phyloP scores from a whole-genome alignment of 768 basidiomycete genomes.

The Trametes sanguinea region DNA sequence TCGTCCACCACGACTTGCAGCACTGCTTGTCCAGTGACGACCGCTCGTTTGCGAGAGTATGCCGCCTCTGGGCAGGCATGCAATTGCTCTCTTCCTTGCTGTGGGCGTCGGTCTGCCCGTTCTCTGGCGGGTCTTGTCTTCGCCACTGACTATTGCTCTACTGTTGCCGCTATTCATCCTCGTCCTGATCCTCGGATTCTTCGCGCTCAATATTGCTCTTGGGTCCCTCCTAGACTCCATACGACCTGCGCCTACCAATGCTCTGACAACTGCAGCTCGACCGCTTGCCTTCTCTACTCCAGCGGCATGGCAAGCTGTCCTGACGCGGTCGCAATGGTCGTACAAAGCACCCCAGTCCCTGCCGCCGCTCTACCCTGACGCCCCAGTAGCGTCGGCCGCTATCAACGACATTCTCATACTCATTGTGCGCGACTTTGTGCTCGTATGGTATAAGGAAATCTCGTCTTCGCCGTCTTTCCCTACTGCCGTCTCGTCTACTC shows the following conservation, averaged over 20 bases:
- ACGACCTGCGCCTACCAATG: conserved; percentile 34
- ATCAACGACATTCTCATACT: conserved; percentile 81
- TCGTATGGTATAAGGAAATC: conserved; percentile 85
- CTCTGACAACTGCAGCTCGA: conserved; percentile 59
- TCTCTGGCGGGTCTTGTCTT: conserved; percentile 57
- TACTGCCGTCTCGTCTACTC: conserved; percentile 70
- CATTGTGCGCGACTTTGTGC: conserved; percentile 84
- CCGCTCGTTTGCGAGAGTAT: background rate
- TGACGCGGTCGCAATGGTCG: conserved; percentile 90
- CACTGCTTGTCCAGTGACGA: conserved; percentile 2
- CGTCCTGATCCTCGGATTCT: conserved; percentile 49
- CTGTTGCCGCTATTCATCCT: conserved; percentile 61
- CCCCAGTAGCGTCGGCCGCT: conserved; percentile 65
- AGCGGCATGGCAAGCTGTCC: conserved; percentile 91
- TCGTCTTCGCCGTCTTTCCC: conserved; percentile 91
- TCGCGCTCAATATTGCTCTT: conserved; percentile 55
- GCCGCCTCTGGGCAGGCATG: conserved; percentile 21
- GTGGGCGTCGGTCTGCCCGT: conserved; percentile 60
- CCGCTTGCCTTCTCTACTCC: conserved; percentile 88
- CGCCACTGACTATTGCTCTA: conserved; percentile 64
- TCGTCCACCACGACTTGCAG: background rate
- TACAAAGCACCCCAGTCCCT: conserved; percentile 68
- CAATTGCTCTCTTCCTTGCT: conserved; percentile 50
- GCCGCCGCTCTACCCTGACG: conserved; percentile 64
- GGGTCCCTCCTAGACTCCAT: conserved; percentile 60